A percentile compares a stretch with the other conserved stretches of the same genome.
Conservation (phyloP, 225 moss, liverwort and hornwort species). For the Rhytidiadelphus loreus region DNA sequence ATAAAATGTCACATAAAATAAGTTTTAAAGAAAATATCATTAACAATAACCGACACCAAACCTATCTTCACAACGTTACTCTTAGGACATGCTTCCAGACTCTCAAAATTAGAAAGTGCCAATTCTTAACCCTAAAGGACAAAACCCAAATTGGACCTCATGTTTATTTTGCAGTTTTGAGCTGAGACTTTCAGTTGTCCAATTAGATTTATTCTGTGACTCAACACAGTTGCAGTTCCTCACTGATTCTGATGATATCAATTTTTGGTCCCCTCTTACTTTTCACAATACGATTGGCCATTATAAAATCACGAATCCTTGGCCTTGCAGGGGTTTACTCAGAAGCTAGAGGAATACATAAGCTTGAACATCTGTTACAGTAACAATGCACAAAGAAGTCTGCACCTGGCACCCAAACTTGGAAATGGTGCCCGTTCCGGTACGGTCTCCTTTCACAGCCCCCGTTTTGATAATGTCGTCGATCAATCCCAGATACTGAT, state of each 20-base stretch:
- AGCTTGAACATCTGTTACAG: background rate
- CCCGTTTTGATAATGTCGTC: constrained; percentile 70
- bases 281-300: background rate
- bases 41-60: background rate
- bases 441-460: constrained; percentile 69
- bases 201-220: background rate
- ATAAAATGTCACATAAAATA: background rate
- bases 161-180: background rate
- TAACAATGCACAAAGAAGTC: background rate
- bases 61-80: background rate
- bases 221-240: background rate
- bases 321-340: background rate
- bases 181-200: background rate
- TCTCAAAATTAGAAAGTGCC: background rate
- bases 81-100: background rate
- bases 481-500: constrained; percentile 68
- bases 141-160: background rate
- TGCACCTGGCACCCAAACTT: constrained; percentile 88
- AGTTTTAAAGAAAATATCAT: background rate
- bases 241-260: background rate
- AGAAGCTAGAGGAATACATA: background rate
- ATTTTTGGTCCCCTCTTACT: background rate
- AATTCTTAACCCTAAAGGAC: background rate
- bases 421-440: constrained; percentile 81
- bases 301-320: background rate